These are phyloP conservation scores for Setaria italica DNA, from an alignment of 202 grass and related monocot genomes.

Conservation along the genomic window DNA sequence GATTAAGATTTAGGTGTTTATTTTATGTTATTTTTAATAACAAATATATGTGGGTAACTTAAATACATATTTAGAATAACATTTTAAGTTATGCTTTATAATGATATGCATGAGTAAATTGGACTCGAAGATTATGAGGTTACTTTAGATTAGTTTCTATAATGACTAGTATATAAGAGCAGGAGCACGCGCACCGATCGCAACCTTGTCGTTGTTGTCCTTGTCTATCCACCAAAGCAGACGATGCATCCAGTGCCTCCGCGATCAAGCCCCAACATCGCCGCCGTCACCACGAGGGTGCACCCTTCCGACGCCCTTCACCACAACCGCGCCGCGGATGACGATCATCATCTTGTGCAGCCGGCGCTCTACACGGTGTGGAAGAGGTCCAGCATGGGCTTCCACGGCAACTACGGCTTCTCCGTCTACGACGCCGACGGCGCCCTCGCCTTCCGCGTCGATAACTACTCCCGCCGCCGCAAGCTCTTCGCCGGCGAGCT, in stretches of 20 bases:
- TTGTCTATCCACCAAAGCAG: too few species aligned
- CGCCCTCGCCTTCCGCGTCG: constrained; percentile 66
- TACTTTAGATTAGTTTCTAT: too few species aligned
- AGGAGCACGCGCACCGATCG: too few species aligned
- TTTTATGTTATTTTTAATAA: too few species aligned
- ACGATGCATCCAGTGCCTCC: constrained; percentile 8
- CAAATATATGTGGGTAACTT: too few species aligned
- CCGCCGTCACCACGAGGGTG: neutral
- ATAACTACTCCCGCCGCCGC: constrained; percentile 75
- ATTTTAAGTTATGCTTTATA: too few species aligned
- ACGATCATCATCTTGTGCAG: neutral
- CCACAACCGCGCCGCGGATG: neutral
- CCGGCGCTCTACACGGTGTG: constrained; percentile 68
- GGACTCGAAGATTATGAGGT: too few species aligned
- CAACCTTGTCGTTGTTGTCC: too few species aligned
- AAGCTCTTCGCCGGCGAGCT: constrained; percentile 68
- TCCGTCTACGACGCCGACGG: constrained; percentile 60
- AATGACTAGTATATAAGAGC: too few species aligned
- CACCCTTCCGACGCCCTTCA: constrained; percentile 7
- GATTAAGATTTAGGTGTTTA: too few species aligned
- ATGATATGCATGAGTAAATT: too few species aligned
- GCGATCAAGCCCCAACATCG: neutral
- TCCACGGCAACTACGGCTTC: constrained; percentile 85
- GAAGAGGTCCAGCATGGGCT: constrained; percentile 80
- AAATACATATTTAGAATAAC: too few species aligned